A percentile compares a stretch with the other conserved stretches of the same genome.
These are phyloP conservation scores for Marasmius tenuissimus DNA, from an alignment of 1,284 basidiomycete species.

Conservation along the genomic window DNA sequence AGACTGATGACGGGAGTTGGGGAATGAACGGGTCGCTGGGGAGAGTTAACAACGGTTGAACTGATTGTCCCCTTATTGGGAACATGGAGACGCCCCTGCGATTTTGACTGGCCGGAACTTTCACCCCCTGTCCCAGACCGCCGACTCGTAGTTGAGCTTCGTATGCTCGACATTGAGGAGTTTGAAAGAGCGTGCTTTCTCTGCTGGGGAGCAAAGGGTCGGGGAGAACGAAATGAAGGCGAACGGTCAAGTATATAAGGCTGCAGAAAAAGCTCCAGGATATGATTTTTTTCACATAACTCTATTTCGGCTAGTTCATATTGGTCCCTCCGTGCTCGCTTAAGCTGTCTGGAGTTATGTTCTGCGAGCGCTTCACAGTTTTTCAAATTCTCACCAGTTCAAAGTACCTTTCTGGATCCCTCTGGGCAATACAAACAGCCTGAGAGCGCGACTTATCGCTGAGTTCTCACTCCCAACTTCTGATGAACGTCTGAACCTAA, in stretches of 20 bases:
- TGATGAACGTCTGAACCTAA: too few species aligned
- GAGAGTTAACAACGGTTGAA: conserved; percentile 11
- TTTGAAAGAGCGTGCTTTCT: not conserved
- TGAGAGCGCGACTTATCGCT: too few species aligned
- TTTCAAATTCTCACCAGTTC: too few species aligned
- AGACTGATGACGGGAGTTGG: conserved; percentile 32
- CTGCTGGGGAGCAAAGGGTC: not conserved
- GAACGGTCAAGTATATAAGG: not conserved
- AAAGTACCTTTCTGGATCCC: too few species aligned
- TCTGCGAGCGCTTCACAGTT: too few species aligned
- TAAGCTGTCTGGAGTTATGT: too few species aligned
- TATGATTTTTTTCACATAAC: not conserved
- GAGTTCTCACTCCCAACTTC: too few species aligned
- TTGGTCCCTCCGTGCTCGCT: not conserved
- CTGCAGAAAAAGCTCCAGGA: not conserved
- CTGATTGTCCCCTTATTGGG: not conserved
- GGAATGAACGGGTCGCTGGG: conserved; percentile 7
- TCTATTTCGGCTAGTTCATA: not conserved
- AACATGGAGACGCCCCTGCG: not conserved
- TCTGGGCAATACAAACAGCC: too few species aligned
- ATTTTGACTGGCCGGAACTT: too few species aligned
- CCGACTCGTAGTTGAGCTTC: not conserved
- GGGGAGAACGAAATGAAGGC: not conserved
- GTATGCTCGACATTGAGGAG: not conserved
- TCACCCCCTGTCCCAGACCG: not conserved